phyloP scores from a whole-genome alignment of 371 early-diverging fungal species.

The Lichtheimia corymbifera region DNA sequence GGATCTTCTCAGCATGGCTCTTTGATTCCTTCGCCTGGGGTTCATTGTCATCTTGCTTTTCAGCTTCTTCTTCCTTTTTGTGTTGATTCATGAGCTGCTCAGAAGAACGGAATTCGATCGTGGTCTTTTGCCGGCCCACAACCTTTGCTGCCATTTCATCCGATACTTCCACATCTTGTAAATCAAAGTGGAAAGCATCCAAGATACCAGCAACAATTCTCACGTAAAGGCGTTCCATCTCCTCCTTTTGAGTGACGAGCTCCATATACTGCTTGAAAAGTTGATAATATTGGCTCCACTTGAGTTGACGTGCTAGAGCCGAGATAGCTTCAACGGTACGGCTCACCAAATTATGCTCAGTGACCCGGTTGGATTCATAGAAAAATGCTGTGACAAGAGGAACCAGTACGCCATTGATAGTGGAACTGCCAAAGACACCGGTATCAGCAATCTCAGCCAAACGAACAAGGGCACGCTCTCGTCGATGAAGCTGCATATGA shows the following conservation, averaged over 20 bases:
- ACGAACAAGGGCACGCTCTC: conserved; percentile 79
- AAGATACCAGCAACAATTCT: conserved; percentile 79
- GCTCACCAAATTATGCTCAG: conserved; percentile 76
- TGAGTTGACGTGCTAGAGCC: conserved; percentile 63
- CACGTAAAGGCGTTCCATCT: conserved; percentile 76
- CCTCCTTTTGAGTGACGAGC: conserved; percentile 61
- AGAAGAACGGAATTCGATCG: conserved; percentile 45
- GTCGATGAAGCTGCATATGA: conserved; percentile 93
- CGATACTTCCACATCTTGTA: conserved; percentile 55
- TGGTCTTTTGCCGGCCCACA: conserved; percentile 44
- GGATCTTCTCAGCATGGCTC: conserved; percentile 58
- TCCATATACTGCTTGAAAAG: conserved; percentile 73
- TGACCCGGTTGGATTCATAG: conserved; percentile 69
- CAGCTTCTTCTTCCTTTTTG: conserved; percentile 24
- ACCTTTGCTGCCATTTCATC: conserved; percentile 44
- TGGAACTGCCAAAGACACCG: conserved; percentile 50
- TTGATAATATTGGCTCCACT: conserved; percentile 85
- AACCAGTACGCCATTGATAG: conserved; percentile 76
- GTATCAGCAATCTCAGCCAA: conserved; percentile 60
- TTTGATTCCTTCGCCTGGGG: conserved; percentile 14
- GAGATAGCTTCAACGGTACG: conserved; percentile 80
- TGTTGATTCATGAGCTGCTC: conserved; percentile 36
- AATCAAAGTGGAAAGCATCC: conserved; percentile 90
- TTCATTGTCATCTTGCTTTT: not conserved
- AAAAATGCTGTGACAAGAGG: conserved; percentile 86